Conservation (phyloP, 805 yeast genomes). For the Barnettozyma wickerhamii region DNA sequence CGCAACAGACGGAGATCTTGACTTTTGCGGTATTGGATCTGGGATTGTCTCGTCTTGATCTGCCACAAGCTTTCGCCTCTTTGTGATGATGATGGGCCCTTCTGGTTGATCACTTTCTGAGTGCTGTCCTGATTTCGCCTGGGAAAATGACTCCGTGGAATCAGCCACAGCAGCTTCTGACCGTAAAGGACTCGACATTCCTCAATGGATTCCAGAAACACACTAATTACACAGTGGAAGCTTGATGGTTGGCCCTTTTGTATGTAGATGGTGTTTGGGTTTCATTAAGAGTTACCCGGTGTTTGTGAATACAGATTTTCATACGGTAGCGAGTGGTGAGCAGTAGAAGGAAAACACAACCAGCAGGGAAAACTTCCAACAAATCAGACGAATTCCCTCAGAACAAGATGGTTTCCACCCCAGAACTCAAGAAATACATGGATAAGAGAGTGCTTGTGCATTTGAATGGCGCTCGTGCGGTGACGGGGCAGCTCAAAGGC, state of each 20-base stretch:
- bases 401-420: conserved; percentile 50
- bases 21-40: conserved; percentile 1
- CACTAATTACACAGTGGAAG: too few species aligned
- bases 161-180: neutral
- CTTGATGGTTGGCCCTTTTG: neutral
- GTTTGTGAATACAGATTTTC: neutral
- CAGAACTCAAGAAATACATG: conserved; percentile 63
- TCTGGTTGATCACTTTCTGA: neutral
- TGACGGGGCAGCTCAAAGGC: conserved; percentile 81
- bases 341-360: too few species aligned
- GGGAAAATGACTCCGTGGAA: neutral
- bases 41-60: neutral
- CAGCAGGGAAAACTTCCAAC: too few species aligned
- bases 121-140: neutral
- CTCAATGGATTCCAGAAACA: neutral
- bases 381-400: neutral
- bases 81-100: neutral
- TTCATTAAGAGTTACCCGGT: neutral
- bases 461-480: conserved; percentile 72
- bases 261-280: too few species aligned
- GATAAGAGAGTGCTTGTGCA: conserved; percentile 71
- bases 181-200: neutral
- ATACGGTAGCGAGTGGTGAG: too few species aligned
- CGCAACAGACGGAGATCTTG: neutral
- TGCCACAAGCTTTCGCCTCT: neutral